These are phyloP conservation scores for Tulasnella sp. DNA, from an alignment of 768 basidiomycete genomes.

Conservation along the genomic window DNA sequence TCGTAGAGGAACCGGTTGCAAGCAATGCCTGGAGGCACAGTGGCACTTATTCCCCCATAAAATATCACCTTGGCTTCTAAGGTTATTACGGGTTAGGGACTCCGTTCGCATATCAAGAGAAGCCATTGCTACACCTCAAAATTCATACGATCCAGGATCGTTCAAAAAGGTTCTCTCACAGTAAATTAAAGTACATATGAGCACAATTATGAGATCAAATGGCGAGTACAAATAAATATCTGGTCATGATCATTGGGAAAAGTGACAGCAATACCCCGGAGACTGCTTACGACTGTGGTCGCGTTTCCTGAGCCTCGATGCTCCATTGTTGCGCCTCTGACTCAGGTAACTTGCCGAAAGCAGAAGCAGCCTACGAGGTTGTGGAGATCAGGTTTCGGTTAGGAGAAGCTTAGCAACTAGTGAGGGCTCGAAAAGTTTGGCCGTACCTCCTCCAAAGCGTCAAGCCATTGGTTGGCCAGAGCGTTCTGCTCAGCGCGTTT, in stretches of 20 bases:
- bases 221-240: not conserved
- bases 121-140: not conserved
- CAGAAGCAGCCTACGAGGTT: not conserved
- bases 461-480: constrained; percentile 42
- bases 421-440: not conserved
- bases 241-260: not conserved
- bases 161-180: not conserved
- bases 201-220: not conserved
- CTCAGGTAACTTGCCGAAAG: not conserved
- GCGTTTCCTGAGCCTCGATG: constrained; percentile 6
- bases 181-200: not conserved
- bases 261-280: no score
- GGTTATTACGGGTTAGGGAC: not conserved
- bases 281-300: not conserved
- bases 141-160: not conserved
- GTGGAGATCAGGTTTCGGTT: not conserved
- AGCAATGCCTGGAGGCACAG: no score
- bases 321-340: constrained; percentile 4
- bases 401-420: not conserved
- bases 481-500: constrained; percentile 42
- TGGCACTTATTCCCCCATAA: no score
- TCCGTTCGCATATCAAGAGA: not conserved
- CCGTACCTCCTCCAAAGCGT: constrained; percentile 48
- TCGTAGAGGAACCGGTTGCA: no score
- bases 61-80: no score